A percentile compares a stretch with the other conserved stretches of the same genome.
These are phyloP conservation scores for Panicum hallii DNA, from an alignment of 202 grass and related monocot species.

Conservation along the genomic window DNA sequence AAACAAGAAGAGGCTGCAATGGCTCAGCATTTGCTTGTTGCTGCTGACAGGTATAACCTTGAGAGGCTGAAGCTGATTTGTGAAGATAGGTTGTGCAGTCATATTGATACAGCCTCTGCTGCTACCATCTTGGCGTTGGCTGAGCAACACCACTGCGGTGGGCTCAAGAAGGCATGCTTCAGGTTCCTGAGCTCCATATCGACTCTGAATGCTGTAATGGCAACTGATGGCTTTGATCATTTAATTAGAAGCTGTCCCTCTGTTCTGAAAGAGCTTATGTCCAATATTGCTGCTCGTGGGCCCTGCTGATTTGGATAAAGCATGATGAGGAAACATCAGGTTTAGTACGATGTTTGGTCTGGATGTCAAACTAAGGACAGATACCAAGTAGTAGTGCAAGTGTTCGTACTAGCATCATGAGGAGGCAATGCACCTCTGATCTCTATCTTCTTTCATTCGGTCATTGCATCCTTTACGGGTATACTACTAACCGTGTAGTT, in stretches of 20 bases:
- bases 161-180: slow-evolving; percentile 16
- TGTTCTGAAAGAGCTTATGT: slow-evolving; percentile 1
- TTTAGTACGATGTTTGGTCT: not conserved
- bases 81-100: not conserved
- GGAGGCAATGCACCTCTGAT: not conserved
- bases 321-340: not conserved
- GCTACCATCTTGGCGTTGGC: not conserved
- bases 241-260: not conserved
- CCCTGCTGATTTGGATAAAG: not conserved
- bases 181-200: not conserved
- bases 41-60: slow-evolving; percentile 13
- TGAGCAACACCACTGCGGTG: not conserved
- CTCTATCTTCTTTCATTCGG: not conserved
- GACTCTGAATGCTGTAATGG: not conserved
- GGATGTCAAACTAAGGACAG: not conserved
- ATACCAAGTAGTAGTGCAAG: not conserved
- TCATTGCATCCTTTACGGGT: not conserved
- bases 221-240: slow-evolving; percentile 4
- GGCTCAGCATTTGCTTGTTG: slow-evolving; percentile 19
- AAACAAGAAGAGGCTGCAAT: slow-evolving; percentile 1
- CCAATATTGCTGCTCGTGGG: not conserved
- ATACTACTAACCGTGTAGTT: not conserved
- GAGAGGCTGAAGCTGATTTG: slow-evolving; percentile 34
- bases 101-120: not conserved
- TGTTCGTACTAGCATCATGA: not conserved